A percentile compares a stretch with the other conserved stretches of the same genome.
Evolutionary conservation across 202 grass and related monocot genomes (phyloP).

Genomic region (Carex sylvatica): DNA sequence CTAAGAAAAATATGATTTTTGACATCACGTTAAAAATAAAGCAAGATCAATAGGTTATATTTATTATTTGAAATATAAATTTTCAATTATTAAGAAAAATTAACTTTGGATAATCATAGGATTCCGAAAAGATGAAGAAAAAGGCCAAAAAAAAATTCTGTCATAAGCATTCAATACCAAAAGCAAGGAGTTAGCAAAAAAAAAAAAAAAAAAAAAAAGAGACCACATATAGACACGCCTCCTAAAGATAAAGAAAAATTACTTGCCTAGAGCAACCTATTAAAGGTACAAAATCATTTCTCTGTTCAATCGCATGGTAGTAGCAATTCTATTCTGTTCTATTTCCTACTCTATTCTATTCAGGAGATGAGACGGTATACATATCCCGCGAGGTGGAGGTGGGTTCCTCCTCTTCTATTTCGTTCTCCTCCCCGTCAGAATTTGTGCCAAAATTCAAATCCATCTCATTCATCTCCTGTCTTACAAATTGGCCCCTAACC

Average conservation of each 20-base stretch:
- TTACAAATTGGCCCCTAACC: slow-evolving; percentile 86
- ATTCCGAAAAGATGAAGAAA: neutral
- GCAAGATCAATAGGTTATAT: neutral
- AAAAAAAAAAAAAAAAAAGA: neutral
- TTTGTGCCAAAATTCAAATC: slow-evolving; percentile 60
- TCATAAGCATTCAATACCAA: neutral
- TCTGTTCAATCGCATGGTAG: neutral
- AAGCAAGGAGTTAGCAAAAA: neutral
- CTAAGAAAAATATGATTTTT: neutral
- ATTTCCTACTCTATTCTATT: slow-evolving; percentile 36
- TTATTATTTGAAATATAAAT: neutral
- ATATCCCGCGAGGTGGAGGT: slow-evolving; percentile 56
- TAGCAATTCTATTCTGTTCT: slow-evolving; percentile 12
- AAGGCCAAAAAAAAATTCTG: neutral
- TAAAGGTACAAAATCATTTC: slow-evolving; percentile 14
- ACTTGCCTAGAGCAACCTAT: neutral
- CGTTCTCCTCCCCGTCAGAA: slow-evolving; percentile 66
- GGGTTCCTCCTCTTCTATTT: slow-evolving; percentile 29
- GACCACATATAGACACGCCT: neutral
- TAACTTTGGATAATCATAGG: neutral
- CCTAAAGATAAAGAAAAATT: neutral
- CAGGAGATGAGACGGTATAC: slow-evolving; percentile 53
- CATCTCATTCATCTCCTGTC: slow-evolving; percentile 51
- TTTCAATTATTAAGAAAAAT: neutral
- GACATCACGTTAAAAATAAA: neutral